Conservation (phyloP, 139 green algal genomes). For the Chlamydomonas eustigma region DNA sequence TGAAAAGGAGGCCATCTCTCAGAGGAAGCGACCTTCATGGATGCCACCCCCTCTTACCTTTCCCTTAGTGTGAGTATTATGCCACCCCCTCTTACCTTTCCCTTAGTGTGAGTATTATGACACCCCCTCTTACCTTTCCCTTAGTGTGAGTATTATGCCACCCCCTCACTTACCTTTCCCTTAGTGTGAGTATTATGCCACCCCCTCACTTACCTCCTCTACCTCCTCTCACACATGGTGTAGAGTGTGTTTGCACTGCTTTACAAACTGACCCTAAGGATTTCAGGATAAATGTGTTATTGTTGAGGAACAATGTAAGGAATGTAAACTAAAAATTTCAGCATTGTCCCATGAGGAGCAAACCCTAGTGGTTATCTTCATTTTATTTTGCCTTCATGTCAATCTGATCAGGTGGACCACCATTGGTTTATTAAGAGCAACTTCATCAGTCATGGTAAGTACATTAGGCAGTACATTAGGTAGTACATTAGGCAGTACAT, state of each 20-base stretch:
- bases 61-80: slow-evolving; percentile 11
- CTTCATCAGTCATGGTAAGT: slow-evolving; percentile 17
- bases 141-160: slow-evolving; percentile 17
- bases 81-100: not conserved
- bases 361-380: too few species aligned
- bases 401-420: slow-evolving; percentile 19
- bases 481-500: too few species aligned
- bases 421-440: slow-evolving; percentile 16
- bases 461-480: too few species aligned
- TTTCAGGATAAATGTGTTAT: too few species aligned
- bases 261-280: too few species aligned
- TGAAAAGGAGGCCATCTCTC: slow-evolving; percentile 10
- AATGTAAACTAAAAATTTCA: too few species aligned
- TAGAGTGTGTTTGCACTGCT: too few species aligned
- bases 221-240: slow-evolving; percentile 2
- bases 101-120: not conserved
- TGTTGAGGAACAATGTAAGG: too few species aligned
- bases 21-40: slow-evolving; percentile 13
- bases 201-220: not conserved
- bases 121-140: not conserved
- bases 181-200: slow-evolving; percentile 12
- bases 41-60: slow-evolving; percentile 20
- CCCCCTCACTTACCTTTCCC: slow-evolving; percentile 13
- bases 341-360: too few species aligned
- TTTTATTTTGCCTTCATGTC: not conserved